A percentile compares a stretch with the other conserved stretches of the same genome.
Evolutionary conservation across 2,329 filamentous ascomycete species (phyloP).

Genomic region (Epichloe gansuensis): DNA sequence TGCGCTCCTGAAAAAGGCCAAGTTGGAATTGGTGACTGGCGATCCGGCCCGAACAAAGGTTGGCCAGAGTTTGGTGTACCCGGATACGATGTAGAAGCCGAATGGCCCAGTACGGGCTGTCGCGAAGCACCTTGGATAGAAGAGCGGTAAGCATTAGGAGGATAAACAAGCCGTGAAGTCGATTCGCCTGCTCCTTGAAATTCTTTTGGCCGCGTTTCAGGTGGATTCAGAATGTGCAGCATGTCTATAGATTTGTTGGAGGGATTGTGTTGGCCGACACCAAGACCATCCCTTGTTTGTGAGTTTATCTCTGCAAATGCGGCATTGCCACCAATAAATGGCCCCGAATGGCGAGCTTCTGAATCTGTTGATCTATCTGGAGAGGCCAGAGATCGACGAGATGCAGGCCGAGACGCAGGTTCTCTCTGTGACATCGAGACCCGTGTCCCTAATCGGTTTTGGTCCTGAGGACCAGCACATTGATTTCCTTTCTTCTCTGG

Average conservation of each 20-base stretch:
- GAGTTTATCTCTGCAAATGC: slow-evolving; percentile 11
- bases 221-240: slow-evolving; percentile 26
- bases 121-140: slow-evolving; percentile 12
- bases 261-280: slow-evolving; percentile 14
- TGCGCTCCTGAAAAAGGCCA: slow-evolving; percentile 20
- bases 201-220: slow-evolving; percentile 15
- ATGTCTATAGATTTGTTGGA: slow-evolving; percentile 20
- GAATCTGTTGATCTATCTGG: slow-evolving; percentile 23
- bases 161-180: neutral
- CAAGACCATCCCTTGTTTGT: slow-evolving; percentile 12
- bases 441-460: slow-evolving; percentile 42
- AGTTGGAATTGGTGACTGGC: slow-evolving; percentile 18
- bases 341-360: slow-evolving; percentile 14
- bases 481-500: slow-evolving; percentile 26
- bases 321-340: slow-evolving; percentile 12
- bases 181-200: slow-evolving; percentile 9
- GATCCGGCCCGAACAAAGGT: slow-evolving; percentile 16
- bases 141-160: slow-evolving; percentile 6
- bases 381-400: slow-evolving; percentile 35
- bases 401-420: slow-evolving; percentile 41
- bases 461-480: slow-evolving; percentile 43
- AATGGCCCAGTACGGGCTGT: slow-evolving; percentile 15
- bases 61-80: slow-evolving; percentile 13
- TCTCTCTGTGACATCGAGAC: slow-evolving; percentile 52
- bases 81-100: slow-evolving; percentile 20